Evolutionary conservation across 345 rosid genomes (phyloP).

Genomic region (Linum usitatissimum): DNA sequence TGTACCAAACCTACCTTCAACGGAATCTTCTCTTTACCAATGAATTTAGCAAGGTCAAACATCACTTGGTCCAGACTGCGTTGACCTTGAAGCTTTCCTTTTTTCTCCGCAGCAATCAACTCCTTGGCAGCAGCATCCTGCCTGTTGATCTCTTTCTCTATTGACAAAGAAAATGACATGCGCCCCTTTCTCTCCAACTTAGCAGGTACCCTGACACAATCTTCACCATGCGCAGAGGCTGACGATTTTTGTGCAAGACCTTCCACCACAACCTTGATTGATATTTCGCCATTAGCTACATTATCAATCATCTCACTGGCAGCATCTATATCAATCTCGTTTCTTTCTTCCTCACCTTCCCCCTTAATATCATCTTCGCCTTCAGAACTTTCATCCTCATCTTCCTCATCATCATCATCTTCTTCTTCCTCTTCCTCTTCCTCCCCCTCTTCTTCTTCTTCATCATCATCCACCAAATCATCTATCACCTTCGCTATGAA

Average conservation of each 20-base stretch:
- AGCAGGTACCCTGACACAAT: conserved; percentile 67
- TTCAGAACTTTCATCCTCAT: conserved; percentile 50
- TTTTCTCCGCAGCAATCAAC: conserved; percentile 31
- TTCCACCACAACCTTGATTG: conserved; percentile 69
- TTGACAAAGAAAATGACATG: conserved; percentile 52
- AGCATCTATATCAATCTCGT: background rate
- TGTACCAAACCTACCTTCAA: conserved; percentile 46
- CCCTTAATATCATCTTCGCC: conserved; percentile 41
- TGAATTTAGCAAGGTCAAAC: conserved; percentile 69
- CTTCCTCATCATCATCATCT: conserved; percentile 55
- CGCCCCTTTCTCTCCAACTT: conserved; percentile 49
- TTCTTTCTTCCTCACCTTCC: conserved; percentile 40
- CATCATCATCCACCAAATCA: conserved; percentile 68
- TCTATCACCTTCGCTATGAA: conserved; percentile 79
- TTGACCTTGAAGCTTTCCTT: conserved; percentile 50
- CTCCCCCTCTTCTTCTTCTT: conserved; percentile 56
- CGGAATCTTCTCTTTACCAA: conserved; percentile 84
- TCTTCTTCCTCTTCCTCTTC: conserved; percentile 55
- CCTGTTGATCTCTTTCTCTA: conserved; percentile 44
- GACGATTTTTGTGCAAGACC: conserved; percentile 56
- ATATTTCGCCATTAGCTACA: conserved; percentile 30
- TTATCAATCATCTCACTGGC: background rate
- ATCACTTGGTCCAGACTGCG: conserved; percentile 53
- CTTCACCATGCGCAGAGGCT: conserved; percentile 35
- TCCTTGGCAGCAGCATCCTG: conserved; percentile 40